Conservation (phyloP, 148 eudicot species). For the Chenopodium album region DNA sequence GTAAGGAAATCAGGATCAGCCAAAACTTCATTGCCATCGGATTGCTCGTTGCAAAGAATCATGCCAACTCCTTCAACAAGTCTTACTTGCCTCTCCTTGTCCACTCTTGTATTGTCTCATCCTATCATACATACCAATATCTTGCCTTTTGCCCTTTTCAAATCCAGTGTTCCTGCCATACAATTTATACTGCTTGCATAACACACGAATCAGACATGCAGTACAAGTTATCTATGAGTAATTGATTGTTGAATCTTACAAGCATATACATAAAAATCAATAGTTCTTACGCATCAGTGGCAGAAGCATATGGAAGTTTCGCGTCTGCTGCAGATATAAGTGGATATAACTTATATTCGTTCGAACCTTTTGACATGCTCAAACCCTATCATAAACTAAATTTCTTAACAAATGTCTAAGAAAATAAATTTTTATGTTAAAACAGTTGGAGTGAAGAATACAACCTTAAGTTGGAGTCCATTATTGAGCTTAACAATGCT, state of each 20-base stretch:
- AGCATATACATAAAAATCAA: background rate
- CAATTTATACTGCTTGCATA: slow-evolving; percentile 33
- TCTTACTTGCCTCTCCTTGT: slow-evolving; percentile 36
- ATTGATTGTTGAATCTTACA: too few relatives aligned
- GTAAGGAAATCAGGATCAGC: slow-evolving; percentile 53
- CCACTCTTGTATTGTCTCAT: slow-evolving; percentile 26
- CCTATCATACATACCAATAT: slow-evolving; percentile 61
- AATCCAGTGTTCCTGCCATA: slow-evolving; percentile 40
- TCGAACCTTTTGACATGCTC: slow-evolving; percentile 37
- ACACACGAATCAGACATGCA: background rate
- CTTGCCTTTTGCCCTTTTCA: slow-evolving; percentile 51
- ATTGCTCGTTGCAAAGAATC: slow-evolving; percentile 49
- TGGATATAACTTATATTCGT: slow-evolving; percentile 30
- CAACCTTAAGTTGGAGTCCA: slow-evolving; percentile 36
- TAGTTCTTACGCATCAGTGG: slow-evolving; percentile 32
- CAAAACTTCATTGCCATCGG: slow-evolving; percentile 26
- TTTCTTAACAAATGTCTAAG: too few relatives aligned
- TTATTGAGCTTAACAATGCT: slow-evolving; percentile 33
- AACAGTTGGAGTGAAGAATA: too few relatives aligned
- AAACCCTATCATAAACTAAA: slow-evolving; percentile 31
- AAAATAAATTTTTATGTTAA: too few relatives aligned
- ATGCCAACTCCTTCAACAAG: slow-evolving; percentile 60
- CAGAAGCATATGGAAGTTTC: slow-evolving; percentile 38
- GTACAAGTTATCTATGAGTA: too few relatives aligned
- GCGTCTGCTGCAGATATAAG: slow-evolving; percentile 43